Base-by-base conservation (phyloP, 208 protist genomes). In the Endotrypanum monterogeii region DNA sequence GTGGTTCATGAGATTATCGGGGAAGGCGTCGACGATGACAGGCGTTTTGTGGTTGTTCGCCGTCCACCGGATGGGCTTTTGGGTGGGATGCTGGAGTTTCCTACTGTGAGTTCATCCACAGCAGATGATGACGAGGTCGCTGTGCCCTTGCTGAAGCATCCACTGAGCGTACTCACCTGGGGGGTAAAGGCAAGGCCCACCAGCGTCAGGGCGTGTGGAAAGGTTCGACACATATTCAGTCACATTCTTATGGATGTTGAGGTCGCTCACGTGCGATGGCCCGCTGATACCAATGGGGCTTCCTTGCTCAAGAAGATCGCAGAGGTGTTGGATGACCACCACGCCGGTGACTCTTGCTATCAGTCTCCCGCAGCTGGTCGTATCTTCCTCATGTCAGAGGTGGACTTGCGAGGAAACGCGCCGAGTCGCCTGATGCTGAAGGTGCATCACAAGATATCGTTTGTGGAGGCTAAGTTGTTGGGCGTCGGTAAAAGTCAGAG, bases 71-170 rank as follows among this genome's bases (percentile, higher is more conserved):
- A 73, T 3, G 92, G 89, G 12, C 61, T 96, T n/a, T 78, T 96
- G n/a, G 89, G 84, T 37, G 89, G 92, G 3, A 96, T 96, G 92
- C 71, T 94, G 14, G 92, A 96, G 78, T 93, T 94, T 63, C 89
- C 92, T 28, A 83, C 85, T 9, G 74, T 88, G 30, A 61, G 54
- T 23, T 70, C 71, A 46, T 20, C 18, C 11, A 37, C 44, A 28
- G 32, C 41, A 51, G 66, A 60, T 2, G 41, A 28, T 37, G 57
- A 76, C 37, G 57, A 71, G 32, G 51, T 28, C 37, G 20, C 25
- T n/a, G 48, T 75, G 25, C 20, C 25, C 39, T 28, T 67, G 51
- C 20, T 48, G 7, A n/a, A 61, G 30, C 70, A 78, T 41, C 68
- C 73, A 28, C 48, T 83, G 57, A 57, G 54, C 25, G 25, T 20